Conservation (phyloP, 176 grass and related monocot species). For the Poa annua region DNA sequence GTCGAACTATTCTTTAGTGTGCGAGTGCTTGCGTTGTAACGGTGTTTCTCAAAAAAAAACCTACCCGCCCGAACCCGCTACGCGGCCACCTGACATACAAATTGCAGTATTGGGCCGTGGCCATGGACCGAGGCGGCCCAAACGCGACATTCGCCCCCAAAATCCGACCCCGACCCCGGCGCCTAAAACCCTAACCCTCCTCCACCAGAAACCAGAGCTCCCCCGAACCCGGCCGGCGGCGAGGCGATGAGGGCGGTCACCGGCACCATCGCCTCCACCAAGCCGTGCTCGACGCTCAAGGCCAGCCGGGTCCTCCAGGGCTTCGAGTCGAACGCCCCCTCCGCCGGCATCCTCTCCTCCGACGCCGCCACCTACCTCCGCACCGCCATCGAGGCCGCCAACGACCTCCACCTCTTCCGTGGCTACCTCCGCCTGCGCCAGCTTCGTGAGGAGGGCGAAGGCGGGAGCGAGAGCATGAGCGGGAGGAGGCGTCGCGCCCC, state of each 20-base stretch:
- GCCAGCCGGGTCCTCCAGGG: not conserved
- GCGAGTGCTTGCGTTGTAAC: too few relatives aligned
- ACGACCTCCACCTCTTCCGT: not conserved
- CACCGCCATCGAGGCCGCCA: not conserved
- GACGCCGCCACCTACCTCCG: conserved; percentile 34
- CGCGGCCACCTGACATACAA: not conserved
- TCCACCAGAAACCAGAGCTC: not conserved
- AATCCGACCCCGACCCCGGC: not conserved
- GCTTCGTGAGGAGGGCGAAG: too few relatives aligned
- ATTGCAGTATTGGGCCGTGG: not conserved
- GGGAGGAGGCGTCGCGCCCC: too few relatives aligned
- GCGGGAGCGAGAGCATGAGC: too few relatives aligned
- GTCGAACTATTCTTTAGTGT: too few relatives aligned
- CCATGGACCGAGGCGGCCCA: not conserved
- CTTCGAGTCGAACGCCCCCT: not conserved
- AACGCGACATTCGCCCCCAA: not conserved
- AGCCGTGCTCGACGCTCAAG: not conserved
- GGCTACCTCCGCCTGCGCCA: not conserved
- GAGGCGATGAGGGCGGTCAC: conserved; percentile 50
- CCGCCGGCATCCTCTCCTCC: conserved; percentile 26
- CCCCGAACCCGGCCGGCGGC: not conserved
- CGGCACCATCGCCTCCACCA: conserved; percentile 42
- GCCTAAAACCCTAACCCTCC: conserved; percentile 24
- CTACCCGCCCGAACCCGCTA: too few relatives aligned
- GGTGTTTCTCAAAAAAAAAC: too few relatives aligned